These are phyloP conservation scores for Sporothrix brasiliensis DNA, from an alignment of 2,329 filamentous ascomycete species.

Conservation along the genomic window DNA sequence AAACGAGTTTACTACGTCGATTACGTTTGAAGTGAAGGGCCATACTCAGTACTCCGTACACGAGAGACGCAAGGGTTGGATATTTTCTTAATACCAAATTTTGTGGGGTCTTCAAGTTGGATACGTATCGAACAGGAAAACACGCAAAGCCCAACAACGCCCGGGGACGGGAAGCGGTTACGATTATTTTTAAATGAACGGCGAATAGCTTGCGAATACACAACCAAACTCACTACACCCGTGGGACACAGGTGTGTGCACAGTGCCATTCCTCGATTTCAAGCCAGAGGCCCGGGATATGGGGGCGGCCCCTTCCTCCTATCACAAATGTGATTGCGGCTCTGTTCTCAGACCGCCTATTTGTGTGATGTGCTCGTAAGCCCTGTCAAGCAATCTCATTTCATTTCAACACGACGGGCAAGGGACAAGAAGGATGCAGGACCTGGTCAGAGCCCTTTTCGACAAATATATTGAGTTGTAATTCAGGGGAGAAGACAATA, in stretches of 20 bases:
- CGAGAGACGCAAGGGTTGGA: background rate
- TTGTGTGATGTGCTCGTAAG: background rate
- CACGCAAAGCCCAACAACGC: background rate
- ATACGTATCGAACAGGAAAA: background rate
- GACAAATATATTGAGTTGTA: background rate
- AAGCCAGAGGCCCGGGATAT: background rate
- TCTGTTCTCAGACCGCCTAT: constrained; percentile 18
- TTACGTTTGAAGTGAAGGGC: too few species aligned
- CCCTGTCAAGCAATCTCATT: constrained; percentile 1
- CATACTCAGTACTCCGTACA: background rate
- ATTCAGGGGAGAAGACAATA: too few species aligned
- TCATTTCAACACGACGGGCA: background rate
- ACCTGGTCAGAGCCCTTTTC: constrained; percentile 7
- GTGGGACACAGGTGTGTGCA: background rate
- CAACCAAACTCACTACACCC: background rate
- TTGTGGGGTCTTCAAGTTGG: too few species aligned
- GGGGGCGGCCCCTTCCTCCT: background rate
- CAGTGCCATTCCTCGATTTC: background rate
- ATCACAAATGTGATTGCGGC: constrained; percentile 1
- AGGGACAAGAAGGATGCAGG: constrained; percentile 5
- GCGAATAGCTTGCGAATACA: background rate
- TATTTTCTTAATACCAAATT: background rate
- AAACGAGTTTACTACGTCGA: too few species aligned
- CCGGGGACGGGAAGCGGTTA: background rate
- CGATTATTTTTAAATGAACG: background rate